These are phyloP conservation scores for Cercospora nicotianae DNA, from an alignment of 2,329 filamentous ascomycete genomes.

Conservation along the genomic window DNA sequence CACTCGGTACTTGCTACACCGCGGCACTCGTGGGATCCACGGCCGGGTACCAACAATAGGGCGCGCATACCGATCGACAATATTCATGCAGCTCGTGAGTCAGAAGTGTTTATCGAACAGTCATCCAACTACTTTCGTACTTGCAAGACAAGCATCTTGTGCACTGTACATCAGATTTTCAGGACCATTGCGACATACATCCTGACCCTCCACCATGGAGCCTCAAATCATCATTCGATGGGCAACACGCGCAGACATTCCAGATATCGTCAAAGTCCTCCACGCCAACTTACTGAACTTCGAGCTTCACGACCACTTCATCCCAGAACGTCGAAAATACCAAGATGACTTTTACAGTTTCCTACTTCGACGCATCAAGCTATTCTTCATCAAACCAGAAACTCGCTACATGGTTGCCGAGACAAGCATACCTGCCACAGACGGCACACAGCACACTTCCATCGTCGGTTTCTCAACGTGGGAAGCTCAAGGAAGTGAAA, in stretches of 20 bases:
- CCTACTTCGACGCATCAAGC: conserved; percentile 19
- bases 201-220: background rate
- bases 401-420: conserved; percentile 27
- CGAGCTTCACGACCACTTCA: conserved; percentile 27
- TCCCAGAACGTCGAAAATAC: conserved; percentile 12
- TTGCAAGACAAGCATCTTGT: background rate
- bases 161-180: background rate
- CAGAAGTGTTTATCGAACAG: background rate
- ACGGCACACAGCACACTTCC: conserved; percentile 13
- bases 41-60: background rate
- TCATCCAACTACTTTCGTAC: background rate
- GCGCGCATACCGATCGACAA: background rate
- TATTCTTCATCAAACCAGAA: conserved; percentile 23
- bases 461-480: conserved; percentile 26
- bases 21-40: background rate
- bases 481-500: conserved; percentile 22
- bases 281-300: conserved; percentile 17
- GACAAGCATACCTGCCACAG: background rate
- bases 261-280: conserved; percentile 17
- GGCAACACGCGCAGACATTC: conserved; percentile 25
- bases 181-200: background rate
- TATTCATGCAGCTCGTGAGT: background rate
- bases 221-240: conserved; percentile 20
- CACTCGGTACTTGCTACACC: background rate
- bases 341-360: conserved; percentile 24